Conservation (phyloP, 225 moss, liverwort and hornwort genomes). For the Marchantia polymorpha region DNA sequence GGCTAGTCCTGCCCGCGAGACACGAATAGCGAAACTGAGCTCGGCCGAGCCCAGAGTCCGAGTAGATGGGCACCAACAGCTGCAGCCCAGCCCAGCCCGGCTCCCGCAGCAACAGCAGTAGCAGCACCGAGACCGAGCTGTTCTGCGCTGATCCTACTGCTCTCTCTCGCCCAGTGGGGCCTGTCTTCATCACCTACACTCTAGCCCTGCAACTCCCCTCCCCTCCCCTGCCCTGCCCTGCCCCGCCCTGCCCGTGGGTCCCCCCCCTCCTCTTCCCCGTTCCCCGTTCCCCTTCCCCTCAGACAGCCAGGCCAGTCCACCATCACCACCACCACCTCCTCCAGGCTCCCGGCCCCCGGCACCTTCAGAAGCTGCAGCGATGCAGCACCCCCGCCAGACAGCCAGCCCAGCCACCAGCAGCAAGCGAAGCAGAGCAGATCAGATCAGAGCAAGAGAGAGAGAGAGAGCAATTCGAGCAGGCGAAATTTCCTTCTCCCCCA, state of each 20-base stretch:
- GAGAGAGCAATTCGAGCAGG: no score
- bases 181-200: not conserved
- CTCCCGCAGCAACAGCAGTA: not conserved
- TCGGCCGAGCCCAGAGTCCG: not conserved
- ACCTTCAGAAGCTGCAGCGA: no score
- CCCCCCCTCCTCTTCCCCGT: not conserved
- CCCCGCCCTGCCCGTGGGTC: not conserved
- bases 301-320: not conserved
- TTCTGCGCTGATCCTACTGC: not conserved
- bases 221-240: not conserved
- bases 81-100: not conserved
- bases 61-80: not conserved
- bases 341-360: no score
- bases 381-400: no score
- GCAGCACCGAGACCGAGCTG: not conserved
- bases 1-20: not conserved
- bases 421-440: no score
- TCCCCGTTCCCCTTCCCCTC: no score
- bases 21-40: conserved; percentile 3
- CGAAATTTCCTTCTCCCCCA: no score
- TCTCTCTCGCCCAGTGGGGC: not conserved
- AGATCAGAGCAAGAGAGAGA: no score
- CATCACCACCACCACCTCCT: no score
- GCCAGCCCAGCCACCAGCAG: no score
- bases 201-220: not conserved